Base-by-base conservation (phyloP, 306 rosid species). In the Cucumis sativus region DNA sequence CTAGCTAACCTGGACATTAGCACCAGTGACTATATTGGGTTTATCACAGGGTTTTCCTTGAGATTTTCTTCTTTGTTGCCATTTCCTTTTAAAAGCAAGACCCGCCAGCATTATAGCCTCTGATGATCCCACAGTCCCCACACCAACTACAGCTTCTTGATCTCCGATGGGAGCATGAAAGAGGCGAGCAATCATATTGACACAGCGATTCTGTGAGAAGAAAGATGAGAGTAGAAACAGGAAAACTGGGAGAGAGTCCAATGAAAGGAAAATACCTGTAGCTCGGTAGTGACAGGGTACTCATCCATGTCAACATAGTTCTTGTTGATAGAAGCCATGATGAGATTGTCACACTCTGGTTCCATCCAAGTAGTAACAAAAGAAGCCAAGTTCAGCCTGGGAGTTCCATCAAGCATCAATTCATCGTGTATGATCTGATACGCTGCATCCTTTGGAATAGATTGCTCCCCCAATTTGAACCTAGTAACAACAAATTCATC, bases 81-180 rank as follows among this genome's bases (percentile, higher is more conserved):
- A 93, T 45, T 49, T 91, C 18, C 98, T 88, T 83, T 93, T 93
- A 92, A 93, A 93, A 7, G 98, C 98, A 80, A 93, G 83, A 14
- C 98, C 98, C 21, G 98, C 98, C 88, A 93, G 85, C 98, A 93
- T 93, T 79, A 93, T 93, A 78, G 98, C 98, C 77, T 93, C 98
- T 2, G 98, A 93, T 28, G 98, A 91, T 6, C 98, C 98, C 81
- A 93, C 97, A 0, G 98, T 91, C 14, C 98, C 98, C 12, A 91
- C 98, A 76, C 98, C 98, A 45, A 91, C 83, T 1, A 97, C 98
- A 0, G 98, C 6, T 82, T 91, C 93, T 2, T 86, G 62, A 0
- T 93, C 98, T n/a, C 79, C 82, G 10, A 93, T 85, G 40, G 98
- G 98, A 18, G 98, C 97, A 52, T 91, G 89, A 60, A 93, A 93